Base-by-base conservation (phyloP, 176 grass and related monocot genomes). In the Phoenix dactylifera region DNA sequence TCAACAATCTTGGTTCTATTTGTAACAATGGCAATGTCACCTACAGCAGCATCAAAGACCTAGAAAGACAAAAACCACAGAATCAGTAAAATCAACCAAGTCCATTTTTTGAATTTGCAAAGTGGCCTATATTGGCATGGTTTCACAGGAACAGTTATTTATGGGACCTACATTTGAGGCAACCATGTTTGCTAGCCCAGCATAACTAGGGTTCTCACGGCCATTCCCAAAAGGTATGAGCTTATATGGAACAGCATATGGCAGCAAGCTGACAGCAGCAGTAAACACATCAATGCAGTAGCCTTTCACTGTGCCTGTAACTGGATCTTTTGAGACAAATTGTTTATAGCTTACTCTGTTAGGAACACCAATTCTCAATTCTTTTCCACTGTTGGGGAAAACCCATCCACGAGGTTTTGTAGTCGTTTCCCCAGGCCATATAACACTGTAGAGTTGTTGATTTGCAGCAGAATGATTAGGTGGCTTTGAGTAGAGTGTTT, bases 211-310 rank as follows among this genome's bases (percentile, higher is more conserved):
- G 61, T 97, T 91, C 72, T 63, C 58, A 58, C 58, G 69, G 60
- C 84, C 84, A 76, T 48, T 74, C 52, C 92, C 92, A 29, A 91
- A 97, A 63, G 87, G 81, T 55, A 88, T 52, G 16, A 91, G 80
- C 58, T 51, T 84, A 75, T 80, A 97, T 4, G 84, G 83, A 74
- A 97, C 87, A 32, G 92, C 82, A 63, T 97, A 97, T 59, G 92
- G 92, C 86, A 91, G 84, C 66, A 97, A 75, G 57, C 80, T 52
- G 76, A 91, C 66, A 72, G 92, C 86, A 72, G 85, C 77, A 59
- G 74, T 68, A 72, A 97, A 97, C 28, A 97, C 92, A 78, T 97
- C 92, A 6, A 88, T 62, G 71, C 87, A 97, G 75, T 87, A 97
- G 48, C 92, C 92, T 49, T 72, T 85, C 74, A 87, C 83, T 59